These are phyloP conservation scores for Eucalyptus dawsonii DNA, from an alignment of 345 rosid genomes.

Conservation along the genomic window DNA sequence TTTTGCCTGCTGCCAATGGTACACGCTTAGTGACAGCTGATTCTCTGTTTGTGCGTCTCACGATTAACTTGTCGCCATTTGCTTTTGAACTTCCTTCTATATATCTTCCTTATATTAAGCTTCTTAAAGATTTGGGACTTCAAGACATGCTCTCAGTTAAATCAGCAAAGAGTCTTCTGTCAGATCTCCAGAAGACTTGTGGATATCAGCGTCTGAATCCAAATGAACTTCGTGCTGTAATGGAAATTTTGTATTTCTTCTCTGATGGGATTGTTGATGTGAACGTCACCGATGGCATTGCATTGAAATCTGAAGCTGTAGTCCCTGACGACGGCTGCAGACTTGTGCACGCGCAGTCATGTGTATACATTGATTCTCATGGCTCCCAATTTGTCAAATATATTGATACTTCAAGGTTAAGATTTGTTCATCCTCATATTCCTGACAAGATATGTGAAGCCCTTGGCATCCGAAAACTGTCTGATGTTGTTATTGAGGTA, in stretches of 20 bases:
- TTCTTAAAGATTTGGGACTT: constrained; percentile 84
- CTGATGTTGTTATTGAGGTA: constrained; percentile 90
- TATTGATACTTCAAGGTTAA: constrained; percentile 67
- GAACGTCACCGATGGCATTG: constrained; percentile 7
- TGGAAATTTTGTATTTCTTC: constrained; percentile 69
- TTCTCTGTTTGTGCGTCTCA: constrained; percentile 67
- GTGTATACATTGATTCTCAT: constrained; percentile 68
- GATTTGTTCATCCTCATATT: constrained; percentile 71
- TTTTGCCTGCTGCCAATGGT: constrained; percentile 91
- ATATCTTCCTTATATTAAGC: constrained; percentile 67
- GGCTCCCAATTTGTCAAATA: constrained; percentile 64
- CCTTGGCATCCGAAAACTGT: constrained; percentile 71
- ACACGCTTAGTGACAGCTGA: constrained; percentile 71
- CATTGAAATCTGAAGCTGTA: constrained; percentile 47
- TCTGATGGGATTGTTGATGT: constrained; percentile 30
- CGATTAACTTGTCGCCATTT: constrained; percentile 81
- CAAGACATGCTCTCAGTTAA: constrained; percentile 59
- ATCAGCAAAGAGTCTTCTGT: constrained; percentile 65
- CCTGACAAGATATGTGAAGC: constrained; percentile 57
- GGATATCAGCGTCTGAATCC: constrained; percentile 91
- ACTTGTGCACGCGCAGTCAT: constrained; percentile 68
- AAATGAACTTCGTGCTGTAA: constrained; percentile 88
- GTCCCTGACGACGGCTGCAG: constrained; percentile 93
- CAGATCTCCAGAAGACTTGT: constrained; percentile 60
- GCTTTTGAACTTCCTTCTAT: constrained; percentile 80